phyloP scores from a whole-genome alignment of 2,329 filamentous ascomycete genomes.

The Botrytis tulipae region DNA sequence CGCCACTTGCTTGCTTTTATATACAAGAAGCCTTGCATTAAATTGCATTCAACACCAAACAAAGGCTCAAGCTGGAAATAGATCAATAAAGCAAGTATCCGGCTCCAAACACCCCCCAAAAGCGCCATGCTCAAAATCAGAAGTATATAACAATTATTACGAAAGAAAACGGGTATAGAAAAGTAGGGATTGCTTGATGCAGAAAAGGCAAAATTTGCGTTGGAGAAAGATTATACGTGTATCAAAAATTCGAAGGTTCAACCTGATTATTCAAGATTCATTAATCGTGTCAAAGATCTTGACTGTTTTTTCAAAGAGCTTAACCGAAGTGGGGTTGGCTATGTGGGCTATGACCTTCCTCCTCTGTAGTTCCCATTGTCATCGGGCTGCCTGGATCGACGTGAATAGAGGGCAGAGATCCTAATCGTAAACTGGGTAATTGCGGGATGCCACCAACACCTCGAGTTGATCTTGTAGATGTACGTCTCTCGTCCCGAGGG shows the following conservation, averaged over 20 bases:
- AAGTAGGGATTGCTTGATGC: constrained; percentile 1
- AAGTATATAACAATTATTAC: neutral
- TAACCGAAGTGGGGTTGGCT: neutral
- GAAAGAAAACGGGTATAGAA: constrained; percentile 12
- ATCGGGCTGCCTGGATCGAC: constrained; percentile 45
- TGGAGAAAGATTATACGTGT: neutral
- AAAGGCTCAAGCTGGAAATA: neutral
- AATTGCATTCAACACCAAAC: neutral
- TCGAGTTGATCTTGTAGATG: constrained; percentile 29
- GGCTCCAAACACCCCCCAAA: neutral
- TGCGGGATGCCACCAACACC: constrained; percentile 46
- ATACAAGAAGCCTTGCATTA: neutral
- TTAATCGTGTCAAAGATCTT: constrained; percentile 8
- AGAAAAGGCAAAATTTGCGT: neutral
- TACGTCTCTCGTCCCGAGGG: constrained; percentile 9
- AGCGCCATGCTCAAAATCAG: constrained; percentile 11
- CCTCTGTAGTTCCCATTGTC: constrained; percentile 5
- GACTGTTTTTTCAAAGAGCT: neutral
- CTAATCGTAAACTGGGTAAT: constrained; percentile 53
- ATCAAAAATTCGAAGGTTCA: neutral
- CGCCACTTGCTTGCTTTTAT: neutral
- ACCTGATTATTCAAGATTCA: constrained; percentile 18
- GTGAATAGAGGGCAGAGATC: constrained; percentile 55
- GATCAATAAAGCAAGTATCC: neutral
- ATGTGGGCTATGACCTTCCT: constrained; percentile 9